Evolutionary conservation across 352 stramenopile species (phyloP).

Genomic region (Phytophthora citrophthora): DNA sequence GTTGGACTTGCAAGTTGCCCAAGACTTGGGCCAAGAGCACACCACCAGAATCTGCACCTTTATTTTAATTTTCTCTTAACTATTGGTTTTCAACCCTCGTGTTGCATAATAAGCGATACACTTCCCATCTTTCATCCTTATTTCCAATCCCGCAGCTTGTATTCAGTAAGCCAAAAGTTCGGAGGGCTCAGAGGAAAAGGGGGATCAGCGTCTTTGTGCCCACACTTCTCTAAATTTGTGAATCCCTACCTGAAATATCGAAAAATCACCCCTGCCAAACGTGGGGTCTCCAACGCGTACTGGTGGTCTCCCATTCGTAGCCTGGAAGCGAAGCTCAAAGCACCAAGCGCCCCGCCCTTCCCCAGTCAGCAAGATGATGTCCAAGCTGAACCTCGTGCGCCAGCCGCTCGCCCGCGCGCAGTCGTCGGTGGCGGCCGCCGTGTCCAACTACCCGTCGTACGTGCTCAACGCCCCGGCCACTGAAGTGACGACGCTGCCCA

Average conservation of each 20-base stretch:
- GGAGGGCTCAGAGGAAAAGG: slow-evolving; percentile 11
- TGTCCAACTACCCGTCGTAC: slow-evolving; percentile 87
- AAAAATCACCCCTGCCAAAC: slow-evolving; percentile 27
- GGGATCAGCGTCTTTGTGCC: slow-evolving; percentile 18
- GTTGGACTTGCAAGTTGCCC: too few relatives aligned
- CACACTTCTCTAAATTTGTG: slow-evolving; percentile 18
- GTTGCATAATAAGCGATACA: not conserved
- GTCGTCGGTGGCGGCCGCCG: slow-evolving; percentile 68
- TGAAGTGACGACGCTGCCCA: slow-evolving; percentile 96
- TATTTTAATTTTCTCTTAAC: not conserved
- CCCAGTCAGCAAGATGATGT: slow-evolving; percentile 54
- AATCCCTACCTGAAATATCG: slow-evolving; percentile 10
- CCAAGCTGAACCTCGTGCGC: slow-evolving; percentile 62
- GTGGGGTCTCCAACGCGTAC: slow-evolving; percentile 29
- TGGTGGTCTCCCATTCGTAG: slow-evolving; percentile 50
- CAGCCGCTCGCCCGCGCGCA: slow-evolving; percentile 71
- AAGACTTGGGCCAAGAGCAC: not conserved
- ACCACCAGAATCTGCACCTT: slow-evolving; percentile 10
- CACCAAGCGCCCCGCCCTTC: slow-evolving; percentile 7
- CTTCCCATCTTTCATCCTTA: not conserved
- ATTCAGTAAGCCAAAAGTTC: slow-evolving; percentile 13
- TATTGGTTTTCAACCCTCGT: not conserved
- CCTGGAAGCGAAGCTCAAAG: slow-evolving; percentile 29
- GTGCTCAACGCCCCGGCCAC: slow-evolving; percentile 95
- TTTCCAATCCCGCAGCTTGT: slow-evolving; percentile 17